These are phyloP conservation scores for Blastocrithidia nonstop DNA, from an alignment of 208 protist genomes.

Conservation along the genomic window DNA sequence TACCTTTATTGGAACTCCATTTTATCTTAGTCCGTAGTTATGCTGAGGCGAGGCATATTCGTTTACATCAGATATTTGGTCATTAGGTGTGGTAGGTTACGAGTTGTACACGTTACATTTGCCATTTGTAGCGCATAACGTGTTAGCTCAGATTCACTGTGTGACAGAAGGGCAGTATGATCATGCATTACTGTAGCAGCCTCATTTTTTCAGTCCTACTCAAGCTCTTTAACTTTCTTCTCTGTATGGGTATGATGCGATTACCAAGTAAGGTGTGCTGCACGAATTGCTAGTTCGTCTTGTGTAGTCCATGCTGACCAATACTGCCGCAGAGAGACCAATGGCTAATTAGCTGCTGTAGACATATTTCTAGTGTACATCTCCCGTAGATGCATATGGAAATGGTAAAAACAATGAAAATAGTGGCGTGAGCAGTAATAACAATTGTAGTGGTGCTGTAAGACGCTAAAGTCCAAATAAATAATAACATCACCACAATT, in stretches of 20 bases:
- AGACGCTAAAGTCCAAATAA: no score
- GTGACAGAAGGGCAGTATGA: constrained; percentile 77
- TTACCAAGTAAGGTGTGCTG: constrained; percentile 26
- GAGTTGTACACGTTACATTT: constrained; percentile 68
- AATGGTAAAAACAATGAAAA: no score
- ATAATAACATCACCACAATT: no score
- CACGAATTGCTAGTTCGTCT: constrained; percentile 43
- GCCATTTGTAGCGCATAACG: constrained; percentile 70
- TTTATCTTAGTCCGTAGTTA: constrained; percentile 80
- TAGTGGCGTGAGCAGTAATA: no score
- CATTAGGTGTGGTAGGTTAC: constrained; percentile 73
- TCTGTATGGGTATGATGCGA: constrained; percentile 30
- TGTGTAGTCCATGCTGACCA: constrained; percentile 41
- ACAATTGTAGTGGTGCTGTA: no score
- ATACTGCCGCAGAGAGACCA: constrained; percentile 33
- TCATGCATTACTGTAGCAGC: constrained; percentile 13
- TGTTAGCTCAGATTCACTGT: constrained; percentile 70
- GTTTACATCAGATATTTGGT: constrained; percentile 74
- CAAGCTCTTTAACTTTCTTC: constrained; percentile 16
- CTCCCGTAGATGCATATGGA: no score
- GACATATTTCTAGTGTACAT: no score
- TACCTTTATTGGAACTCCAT: constrained; percentile 85
- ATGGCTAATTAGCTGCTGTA: constrained; percentile 33
- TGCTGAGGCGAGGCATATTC: constrained; percentile 76
- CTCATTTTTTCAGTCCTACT: constrained; percentile 20